A percentile compares a stretch with the other conserved stretches of the same genome.
Evolutionary conservation across 352 stramenopile genomes (phyloP).

Genomic region (Phytophthora sp.): DNA sequence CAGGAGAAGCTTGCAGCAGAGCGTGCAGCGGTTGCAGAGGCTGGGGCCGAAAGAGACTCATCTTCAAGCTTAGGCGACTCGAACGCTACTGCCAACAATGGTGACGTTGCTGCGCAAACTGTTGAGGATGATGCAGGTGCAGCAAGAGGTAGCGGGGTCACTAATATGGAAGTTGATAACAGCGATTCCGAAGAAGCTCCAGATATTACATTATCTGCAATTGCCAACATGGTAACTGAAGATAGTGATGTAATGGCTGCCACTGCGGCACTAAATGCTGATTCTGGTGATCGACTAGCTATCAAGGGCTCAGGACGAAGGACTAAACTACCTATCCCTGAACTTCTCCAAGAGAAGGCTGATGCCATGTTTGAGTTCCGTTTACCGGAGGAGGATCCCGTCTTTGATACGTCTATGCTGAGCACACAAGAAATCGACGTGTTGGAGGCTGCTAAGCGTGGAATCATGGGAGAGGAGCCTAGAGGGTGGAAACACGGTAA

Average conservation of each 20-base stretch:
- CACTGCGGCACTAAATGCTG: slow-evolving; percentile 54
- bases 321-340: slow-evolving; percentile 33
- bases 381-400: slow-evolving; percentile 68
- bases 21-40: slow-evolving; percentile 34
- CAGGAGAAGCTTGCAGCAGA: slow-evolving; percentile 54
- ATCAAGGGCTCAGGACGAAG: slow-evolving; percentile 46
- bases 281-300: slow-evolving; percentile 38
- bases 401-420: slow-evolving; percentile 70
- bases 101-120: slow-evolving; percentile 28
- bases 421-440: slow-evolving; percentile 50
- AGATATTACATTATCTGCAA: slow-evolving; percentile 80
- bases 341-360: slow-evolving; percentile 39
- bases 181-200: slow-evolving; percentile 80
- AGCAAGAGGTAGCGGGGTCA: slow-evolving; percentile 32
- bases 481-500: slow-evolving; percentile 73
- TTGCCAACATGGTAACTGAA: slow-evolving; percentile 88
- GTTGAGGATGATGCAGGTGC: slow-evolving; percentile 32
- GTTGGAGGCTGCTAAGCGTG: slow-evolving; percentile 70
- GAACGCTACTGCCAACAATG: slow-evolving; percentile 8
- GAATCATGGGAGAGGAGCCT: slow-evolving; percentile 70
- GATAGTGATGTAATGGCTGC: slow-evolving; percentile 74
- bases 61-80: slow-evolving; percentile 26
- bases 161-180: slow-evolving; percentile 85
- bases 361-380: slow-evolving; percentile 63
- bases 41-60: slow-evolving; percentile 23